Percentiles rank a stretch among this genome's conserved stretches.
phyloP scores from a whole-genome alignment of 306 rosid species.

The Vigna hirtella region DNA sequence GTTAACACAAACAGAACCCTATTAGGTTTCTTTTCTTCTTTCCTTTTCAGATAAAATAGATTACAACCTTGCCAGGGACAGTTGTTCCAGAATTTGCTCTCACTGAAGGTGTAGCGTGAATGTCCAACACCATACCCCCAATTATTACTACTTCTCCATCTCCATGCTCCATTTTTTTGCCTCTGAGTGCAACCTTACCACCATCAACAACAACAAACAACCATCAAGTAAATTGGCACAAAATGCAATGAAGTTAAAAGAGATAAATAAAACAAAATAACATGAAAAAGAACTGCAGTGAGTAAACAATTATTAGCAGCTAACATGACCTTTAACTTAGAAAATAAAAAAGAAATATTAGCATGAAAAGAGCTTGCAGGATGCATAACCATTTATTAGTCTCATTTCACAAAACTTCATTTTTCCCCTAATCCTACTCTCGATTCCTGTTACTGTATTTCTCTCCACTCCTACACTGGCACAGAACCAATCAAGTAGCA shows the following conservation, averaged over 20 bases:
- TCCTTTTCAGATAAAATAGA: background rate
- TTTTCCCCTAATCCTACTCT: constrained; percentile 1
- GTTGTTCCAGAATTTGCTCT: constrained; percentile 55
- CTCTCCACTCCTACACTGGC: background rate
- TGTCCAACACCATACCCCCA: constrained; percentile 94
- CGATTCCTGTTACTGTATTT: background rate
- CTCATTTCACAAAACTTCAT: constrained; percentile 6
- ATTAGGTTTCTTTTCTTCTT: no score
- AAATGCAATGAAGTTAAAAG: background rate
- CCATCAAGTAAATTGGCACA: background rate
- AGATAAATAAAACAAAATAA: background rate
- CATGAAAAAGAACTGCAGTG: background rate
- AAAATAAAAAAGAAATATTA: background rate
- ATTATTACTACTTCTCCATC: constrained; percentile 67
- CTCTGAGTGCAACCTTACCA: constrained; percentile 40
- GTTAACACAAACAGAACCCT: background rate
- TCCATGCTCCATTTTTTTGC: constrained; percentile 42
- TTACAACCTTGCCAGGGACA: constrained; percentile 76
- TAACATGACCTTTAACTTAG: no score
- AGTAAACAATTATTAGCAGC: background rate
- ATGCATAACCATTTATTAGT: background rate
- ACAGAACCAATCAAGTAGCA: constrained; percentile 12
- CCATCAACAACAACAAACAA: constrained; percentile 27
- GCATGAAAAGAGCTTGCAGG: background rate
- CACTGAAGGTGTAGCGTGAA: constrained; percentile 67